Evolutionary conservation across 306 rosid species (phyloP).

Genomic region (Heteromeles arbutifolia): DNA sequence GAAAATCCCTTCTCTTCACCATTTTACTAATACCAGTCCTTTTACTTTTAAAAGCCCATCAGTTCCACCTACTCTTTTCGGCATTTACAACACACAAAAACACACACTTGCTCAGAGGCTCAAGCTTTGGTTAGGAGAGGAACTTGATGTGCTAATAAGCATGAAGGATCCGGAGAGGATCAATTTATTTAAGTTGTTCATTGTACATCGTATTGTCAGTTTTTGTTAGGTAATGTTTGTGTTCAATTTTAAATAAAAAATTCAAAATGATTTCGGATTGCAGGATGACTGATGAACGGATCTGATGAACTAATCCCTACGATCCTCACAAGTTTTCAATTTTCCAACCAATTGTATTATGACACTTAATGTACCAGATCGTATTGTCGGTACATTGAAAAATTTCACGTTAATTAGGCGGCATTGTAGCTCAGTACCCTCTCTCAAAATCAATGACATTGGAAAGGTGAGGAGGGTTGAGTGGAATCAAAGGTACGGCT

Average conservation of each 20-base stretch:
- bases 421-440: background rate
- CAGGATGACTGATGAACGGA: too few species aligned
- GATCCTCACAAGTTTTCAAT: too few species aligned
- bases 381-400: accelerated
- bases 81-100: background rate
- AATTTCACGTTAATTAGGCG: background rate
- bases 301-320: accelerated
- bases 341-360: too few species aligned
- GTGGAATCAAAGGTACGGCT: background rate
- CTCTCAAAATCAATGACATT: background rate
- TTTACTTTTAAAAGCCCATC: background rate
- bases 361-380: accelerated
- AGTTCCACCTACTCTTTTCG: background rate
- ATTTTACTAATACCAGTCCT: background rate
- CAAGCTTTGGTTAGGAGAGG: too few species aligned
- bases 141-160: too few species aligned
- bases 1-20: background rate
- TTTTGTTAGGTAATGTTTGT: too few species aligned
- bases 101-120: too few species aligned
- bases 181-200: too few species aligned
- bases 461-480: background rate
- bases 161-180: too few species aligned
- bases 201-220: accelerated
- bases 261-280: too few species aligned
- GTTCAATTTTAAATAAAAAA: too few species aligned